Conservation (phyloP, 257 asterid species). For the Plantago ovata region DNA sequence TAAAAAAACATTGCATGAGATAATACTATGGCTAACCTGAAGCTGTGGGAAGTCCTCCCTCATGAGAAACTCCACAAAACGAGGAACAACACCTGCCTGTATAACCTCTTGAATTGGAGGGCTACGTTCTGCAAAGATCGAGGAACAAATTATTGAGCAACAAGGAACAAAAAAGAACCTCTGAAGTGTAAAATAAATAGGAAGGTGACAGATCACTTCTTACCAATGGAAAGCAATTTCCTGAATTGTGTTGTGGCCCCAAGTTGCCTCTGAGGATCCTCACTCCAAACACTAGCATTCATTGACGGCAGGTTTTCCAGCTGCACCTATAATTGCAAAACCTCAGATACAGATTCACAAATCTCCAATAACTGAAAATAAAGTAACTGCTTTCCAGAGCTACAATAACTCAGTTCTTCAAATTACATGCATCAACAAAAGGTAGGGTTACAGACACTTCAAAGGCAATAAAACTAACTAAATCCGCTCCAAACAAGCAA, state of each 20-base stretch:
- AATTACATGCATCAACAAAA: neutral
- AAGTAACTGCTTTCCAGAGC: neutral
- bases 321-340: slow-evolving; percentile 34
- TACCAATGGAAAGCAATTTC: slow-evolving; percentile 80
- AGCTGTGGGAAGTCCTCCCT: slow-evolving; percentile 87
- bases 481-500: neutral
- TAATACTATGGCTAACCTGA: slow-evolving; percentile 70
- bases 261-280: slow-evolving; percentile 55
- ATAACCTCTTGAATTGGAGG: slow-evolving; percentile 89
- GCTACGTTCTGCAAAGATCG: slow-evolving; percentile 50
- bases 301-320: slow-evolving; percentile 64
- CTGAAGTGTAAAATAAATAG: neutral
- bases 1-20: neutral
- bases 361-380: neutral
- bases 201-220: neutral
- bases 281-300: slow-evolving; percentile 64
- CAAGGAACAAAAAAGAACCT: neutral
- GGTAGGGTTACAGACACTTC: too few relatives aligned
- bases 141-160: neutral
- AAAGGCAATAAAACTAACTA: too few relatives aligned
- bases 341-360: neutral
- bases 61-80: slow-evolving; percentile 67
- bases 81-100: slow-evolving; percentile 82
- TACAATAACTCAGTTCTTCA: too few relatives aligned
- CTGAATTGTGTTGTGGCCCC: slow-evolving; percentile 77